Conservation (phyloP, 2,329 filamentous ascomycete species). For the Botrytis fragariae region DNA sequence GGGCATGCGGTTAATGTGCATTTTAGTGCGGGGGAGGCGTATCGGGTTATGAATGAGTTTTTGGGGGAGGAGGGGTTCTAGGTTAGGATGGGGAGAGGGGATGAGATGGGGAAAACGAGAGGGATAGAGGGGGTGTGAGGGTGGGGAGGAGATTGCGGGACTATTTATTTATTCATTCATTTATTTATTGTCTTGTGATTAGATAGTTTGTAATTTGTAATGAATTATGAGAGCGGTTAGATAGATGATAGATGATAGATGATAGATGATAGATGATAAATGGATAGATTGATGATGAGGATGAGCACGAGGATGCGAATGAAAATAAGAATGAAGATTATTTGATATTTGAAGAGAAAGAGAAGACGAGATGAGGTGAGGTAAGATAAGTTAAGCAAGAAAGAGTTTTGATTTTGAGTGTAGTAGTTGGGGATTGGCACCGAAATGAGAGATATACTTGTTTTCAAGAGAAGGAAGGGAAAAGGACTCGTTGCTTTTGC, state of each 20-base stretch:
- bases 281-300: no score
- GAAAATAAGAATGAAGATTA: not conserved
- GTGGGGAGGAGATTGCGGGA: not conserved
- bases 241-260: not conserved
- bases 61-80: not conserved
- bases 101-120: no score
- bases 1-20: conserved; percentile 19
- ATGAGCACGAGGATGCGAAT: no score
- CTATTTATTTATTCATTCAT: not conserved
- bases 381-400: not conserved
- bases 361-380: not conserved
- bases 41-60: conserved; percentile 17
- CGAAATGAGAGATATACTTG: not conserved
- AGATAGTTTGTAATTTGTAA: not conserved
- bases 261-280: not conserved
- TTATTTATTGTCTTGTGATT: not conserved
- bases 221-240: not conserved
- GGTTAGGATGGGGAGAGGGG: not conserved
- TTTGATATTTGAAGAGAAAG: not conserved
- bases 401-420: not conserved
- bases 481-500: not conserved
- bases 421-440: not conserved
- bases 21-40: conserved; percentile 6
- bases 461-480: not conserved
- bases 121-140: no score